A percentile compares a stretch with the other conserved stretches of the same genome.
Evolutionary conservation across 805 yeast genomes (phyloP).

Genomic region (Pichia eremophila): DNA sequence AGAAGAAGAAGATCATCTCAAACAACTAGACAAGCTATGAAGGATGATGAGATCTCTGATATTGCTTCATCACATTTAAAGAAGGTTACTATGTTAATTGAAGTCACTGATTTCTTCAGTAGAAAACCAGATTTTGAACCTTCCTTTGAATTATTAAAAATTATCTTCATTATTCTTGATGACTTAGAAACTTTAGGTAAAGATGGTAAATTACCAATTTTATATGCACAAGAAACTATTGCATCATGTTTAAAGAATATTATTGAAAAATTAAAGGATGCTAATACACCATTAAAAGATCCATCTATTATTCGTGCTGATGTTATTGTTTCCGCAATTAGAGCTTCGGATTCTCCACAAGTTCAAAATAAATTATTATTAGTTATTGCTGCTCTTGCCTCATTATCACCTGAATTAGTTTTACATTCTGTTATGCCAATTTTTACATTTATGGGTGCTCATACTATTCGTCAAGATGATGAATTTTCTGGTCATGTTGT

Average conservation of each 20-base stretch:
- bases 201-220: conserved; percentile 85
- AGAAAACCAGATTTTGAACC: conserved; percentile 16
- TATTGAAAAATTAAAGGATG: conserved; percentile 43
- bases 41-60: conserved; percentile 58
- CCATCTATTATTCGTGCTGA: conserved; percentile 75
- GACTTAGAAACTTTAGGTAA: conserved; percentile 78
- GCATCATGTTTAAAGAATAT: conserved; percentile 77
- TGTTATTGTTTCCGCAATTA: conserved; percentile 79
- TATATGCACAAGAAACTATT: conserved; percentile 83
- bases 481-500: conserved; percentile 89
- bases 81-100: conserved; percentile 70
- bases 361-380: conserved; percentile 82
- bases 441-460: conserved; percentile 98
- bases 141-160: conserved; percentile 29
- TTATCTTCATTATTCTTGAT: conserved; percentile 50
- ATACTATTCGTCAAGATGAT: conserved; percentile 92
- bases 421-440: conserved; percentile 98
- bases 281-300: conserved; percentile 34
- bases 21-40: conserved; percentile 65
- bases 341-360: conserved; percentile 86
- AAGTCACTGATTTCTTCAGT: conserved; percentile 54
- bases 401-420: conserved; percentile 82
- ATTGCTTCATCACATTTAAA: conserved; percentile 73
- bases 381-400: conserved; percentile 80
- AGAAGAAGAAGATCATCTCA: conserved; percentile 80